Percentiles rank a stretch among this genome's conserved stretches.
Conservation (phyloP, 495 filamentous ascomycete species). For the Xylaria nigripes region DNA sequence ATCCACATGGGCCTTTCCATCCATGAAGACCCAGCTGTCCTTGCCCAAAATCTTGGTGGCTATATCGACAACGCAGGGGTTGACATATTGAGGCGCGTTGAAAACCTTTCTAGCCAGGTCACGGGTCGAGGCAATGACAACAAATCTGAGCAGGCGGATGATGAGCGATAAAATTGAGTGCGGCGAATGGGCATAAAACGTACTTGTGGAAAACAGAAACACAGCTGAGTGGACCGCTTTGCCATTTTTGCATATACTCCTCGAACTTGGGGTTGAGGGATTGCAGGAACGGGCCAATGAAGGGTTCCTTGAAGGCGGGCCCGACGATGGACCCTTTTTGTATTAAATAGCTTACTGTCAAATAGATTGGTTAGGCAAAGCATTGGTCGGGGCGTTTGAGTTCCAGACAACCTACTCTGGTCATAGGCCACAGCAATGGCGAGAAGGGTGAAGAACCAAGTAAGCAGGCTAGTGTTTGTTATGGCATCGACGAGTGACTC, state of each 20-base stretch:
- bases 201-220: conserved; percentile 99
- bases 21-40: conserved; percentile 95
- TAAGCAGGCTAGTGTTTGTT: conserved; percentile 53
- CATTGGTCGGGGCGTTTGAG: background rate
- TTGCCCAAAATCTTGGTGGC: conserved; percentile 90
- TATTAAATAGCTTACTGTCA: conserved; percentile 70
- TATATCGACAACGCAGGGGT: conserved; percentile 93
- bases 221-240: conserved; percentile 83
- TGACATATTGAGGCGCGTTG: conserved; percentile 87
- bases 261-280: conserved; percentile 88
- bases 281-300: conserved; percentile 91
- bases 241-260: conserved; percentile 86
- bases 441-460: conserved; percentile 56
- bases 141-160: conserved; percentile 57
- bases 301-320: conserved; percentile 77
- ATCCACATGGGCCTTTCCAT: conserved; percentile 90
- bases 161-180: background rate
- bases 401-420: conserved; percentile 54
- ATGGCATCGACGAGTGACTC: conserved; percentile 38
- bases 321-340: conserved; percentile 83
- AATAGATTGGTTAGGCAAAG: conserved; percentile 19
- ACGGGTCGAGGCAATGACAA: conserved; percentile 91
- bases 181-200: conserved; percentile 20
- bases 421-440: conserved; percentile 71
- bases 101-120: conserved; percentile 96